Base-by-base conservation (phyloP, 345 rosid species). In the Dipteronia sinensis region DNA sequence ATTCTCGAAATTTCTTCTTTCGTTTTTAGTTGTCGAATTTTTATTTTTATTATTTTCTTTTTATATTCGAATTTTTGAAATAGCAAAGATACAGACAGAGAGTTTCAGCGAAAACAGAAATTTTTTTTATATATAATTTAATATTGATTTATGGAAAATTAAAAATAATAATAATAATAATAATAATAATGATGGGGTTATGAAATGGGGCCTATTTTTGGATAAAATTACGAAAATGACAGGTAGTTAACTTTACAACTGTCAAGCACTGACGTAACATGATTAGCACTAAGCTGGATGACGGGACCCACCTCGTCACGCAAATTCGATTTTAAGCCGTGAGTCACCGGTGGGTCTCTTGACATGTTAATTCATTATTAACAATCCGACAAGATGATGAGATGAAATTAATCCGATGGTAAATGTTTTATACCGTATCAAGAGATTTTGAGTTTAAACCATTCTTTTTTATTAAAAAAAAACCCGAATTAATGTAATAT, bases 151-250 rank as follows among this genome's bases (percentile, higher is more conserved):
- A 68, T 29, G 22, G 7, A 40, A 42, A 6, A 42, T 34, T 10
- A 20, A 12, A 5, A 69, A n/a, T n/a, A 44, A 1, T 2, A 40
- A 17, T 34, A 67, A 67, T 8, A 67, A 67, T 2, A 44, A 1
- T 2, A 40, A 17, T 34, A 67, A 67, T 8, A 67, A 67, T 2
- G 27, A 74, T 0, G 7, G 0, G 11, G 38, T 49, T 63, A 63
- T 25, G 1, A 15, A 66, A n/a, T 1, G 53, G 23, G 0, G 34
- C 65, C 65, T 10, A 10, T 20, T 2, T 49, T 66, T 53, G 10
- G 71, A 5, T 2, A 25, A 67, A 76, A 76, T 53, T 67, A 67
- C 72, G 55, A 53, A 66, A 75, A 12, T 66, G 78, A 11, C 5
- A 3, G 65, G 47, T 65, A 29, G 20, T 74, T 46, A 47, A 10